Conservation (phyloP, 768 basidiomycete genomes). For the Mycena filopes region DNA sequence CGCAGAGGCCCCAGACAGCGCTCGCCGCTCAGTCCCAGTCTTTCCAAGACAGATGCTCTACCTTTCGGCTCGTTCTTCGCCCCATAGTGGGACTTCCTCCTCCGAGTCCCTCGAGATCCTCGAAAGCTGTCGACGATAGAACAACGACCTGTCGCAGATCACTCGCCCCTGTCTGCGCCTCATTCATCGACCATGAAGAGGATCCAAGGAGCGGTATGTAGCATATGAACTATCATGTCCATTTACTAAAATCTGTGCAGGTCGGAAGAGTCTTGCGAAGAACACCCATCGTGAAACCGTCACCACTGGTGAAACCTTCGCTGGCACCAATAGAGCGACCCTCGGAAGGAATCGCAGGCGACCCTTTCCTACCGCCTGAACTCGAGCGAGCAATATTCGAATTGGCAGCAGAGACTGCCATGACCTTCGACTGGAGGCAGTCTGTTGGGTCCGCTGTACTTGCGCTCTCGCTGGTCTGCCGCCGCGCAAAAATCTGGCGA, state of each 20-base stretch:
- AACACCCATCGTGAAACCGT: no score
- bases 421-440: constrained; percentile 12
- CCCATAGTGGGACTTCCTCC: no score
- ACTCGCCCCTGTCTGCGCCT: no score
- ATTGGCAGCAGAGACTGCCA: constrained; percentile 16
- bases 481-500: constrained; percentile 19
- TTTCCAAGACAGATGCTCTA: no score
- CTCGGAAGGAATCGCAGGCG: constrained; percentile 15
- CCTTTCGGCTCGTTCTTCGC: no score
- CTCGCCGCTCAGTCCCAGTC: no score
- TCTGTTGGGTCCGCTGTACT: constrained; percentile 18
- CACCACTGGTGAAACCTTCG: no score
- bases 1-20: no score
- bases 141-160: no score
- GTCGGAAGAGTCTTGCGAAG: background rate
- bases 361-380: constrained; percentile 25
- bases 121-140: no score
- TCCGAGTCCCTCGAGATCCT: no score
- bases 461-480: constrained; percentile 17
- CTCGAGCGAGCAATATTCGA: constrained; percentile 29
- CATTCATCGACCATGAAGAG: constrained; percentile 10
- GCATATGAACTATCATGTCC: background rate
- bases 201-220: background rate
- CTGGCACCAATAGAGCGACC: background rate
- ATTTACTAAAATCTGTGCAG: background rate